Base-by-base conservation (phyloP, 306 rosid genomes). In the Prosopis cineraria region DNA sequence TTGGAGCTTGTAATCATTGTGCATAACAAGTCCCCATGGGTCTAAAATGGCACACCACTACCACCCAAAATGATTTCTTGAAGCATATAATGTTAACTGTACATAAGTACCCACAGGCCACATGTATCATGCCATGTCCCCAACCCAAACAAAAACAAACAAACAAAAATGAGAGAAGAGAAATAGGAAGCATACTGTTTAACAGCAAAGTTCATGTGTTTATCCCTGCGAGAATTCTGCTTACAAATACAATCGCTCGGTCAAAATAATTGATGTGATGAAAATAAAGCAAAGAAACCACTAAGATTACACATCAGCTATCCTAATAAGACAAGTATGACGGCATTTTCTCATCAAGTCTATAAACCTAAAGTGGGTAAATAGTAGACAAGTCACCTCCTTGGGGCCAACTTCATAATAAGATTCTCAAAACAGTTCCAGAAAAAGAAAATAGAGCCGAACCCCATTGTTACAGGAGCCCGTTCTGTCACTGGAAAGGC, bases 301-400 rank as follows among this genome's bases (percentile, higher is more conserved):
- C 30, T 20, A 20, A 10, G 17, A n/a, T 22, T 73, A 34, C 36
- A 50, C 16, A 41, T 5, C 31, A 68, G 31, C 10, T 27, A 40
- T 53, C 72, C 41, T 67, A 4, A 45, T 22, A 47, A 22, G 63
- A 67, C 75, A 29, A 9, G 30, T 53, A 7, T 39, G 58, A 68
- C 68, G 68, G 65, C 76, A 30, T 44, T 43, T 50, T 53, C 60
- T 73, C 29, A 73, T 37, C 19, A 74, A 83, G 27, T 63, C 87
- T 62, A 75, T 60, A 64, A 27, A 40, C 72, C 72, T 34, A 36
- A 33, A 33, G 34, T 64, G 68, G 24, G 64, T 40, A 43, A 36
- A 41, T 69, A 59, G 75, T 33, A 68, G 30, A 29, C 8, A 75
- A 43, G 76, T 30, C 44, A 66, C 33, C 64, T 71, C 44, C 24